Evolutionary conservation across 441 rosid genomes (phyloP).

Genomic region (Populus hybrid): DNA sequence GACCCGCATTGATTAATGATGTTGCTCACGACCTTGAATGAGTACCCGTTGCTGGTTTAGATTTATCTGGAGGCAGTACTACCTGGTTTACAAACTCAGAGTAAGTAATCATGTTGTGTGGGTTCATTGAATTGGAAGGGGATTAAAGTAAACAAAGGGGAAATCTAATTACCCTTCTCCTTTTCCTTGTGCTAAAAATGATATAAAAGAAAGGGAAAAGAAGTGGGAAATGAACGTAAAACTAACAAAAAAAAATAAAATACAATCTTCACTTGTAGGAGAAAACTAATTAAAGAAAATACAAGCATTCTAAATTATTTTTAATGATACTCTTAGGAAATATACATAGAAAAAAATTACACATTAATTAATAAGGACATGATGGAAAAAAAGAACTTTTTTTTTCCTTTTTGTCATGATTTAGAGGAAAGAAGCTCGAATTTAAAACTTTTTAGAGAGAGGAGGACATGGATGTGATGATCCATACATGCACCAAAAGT

Average conservation of each 20-base stretch:
- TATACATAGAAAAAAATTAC: no score
- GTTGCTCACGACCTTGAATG: background rate
- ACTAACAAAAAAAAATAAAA: no score
- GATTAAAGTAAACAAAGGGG: no score
- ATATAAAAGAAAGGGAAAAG: background rate
- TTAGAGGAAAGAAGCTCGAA: no score
- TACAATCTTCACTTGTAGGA: background rate
- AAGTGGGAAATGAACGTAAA: background rate
- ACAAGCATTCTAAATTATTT: background rate
- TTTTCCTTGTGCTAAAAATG: no score
- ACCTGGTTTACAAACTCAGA: background rate
- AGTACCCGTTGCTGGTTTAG: background rate
- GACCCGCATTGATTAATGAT: background rate
- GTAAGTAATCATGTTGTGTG: background rate
- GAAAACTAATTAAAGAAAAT: background rate
- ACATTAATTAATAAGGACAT: no score
- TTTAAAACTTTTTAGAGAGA: background rate
- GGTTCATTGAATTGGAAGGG: background rate
- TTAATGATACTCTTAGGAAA: no score
- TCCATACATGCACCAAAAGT: no score
- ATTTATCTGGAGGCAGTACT: background rate
- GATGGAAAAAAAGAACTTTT: no score
- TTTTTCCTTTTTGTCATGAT: background rate
- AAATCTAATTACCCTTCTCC: no score
- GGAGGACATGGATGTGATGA: background rate